phyloP scores from a whole-genome alignment of 139 green algal genomes.

The Mychonastes homosphaera region DNA sequence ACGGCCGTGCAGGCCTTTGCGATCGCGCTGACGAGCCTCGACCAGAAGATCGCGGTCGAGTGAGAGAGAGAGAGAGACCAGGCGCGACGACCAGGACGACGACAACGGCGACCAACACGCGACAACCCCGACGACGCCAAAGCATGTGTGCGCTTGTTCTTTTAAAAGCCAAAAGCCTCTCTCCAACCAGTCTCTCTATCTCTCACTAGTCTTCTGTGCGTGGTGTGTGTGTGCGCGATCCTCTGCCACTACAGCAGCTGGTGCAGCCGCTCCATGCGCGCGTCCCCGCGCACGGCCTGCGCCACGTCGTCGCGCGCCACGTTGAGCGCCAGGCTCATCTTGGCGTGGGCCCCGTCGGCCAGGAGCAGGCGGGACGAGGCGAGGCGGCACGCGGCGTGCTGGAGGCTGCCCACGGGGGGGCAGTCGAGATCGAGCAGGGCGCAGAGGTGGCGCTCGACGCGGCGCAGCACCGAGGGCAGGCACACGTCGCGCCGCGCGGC shows the following conservation, averaged over 20 bases:
- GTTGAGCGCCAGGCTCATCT: constrained; percentile 14
- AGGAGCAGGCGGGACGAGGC: constrained; percentile 15
- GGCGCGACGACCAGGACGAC: too few species aligned
- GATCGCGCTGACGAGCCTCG: constrained; percentile 86
- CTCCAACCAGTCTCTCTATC: too few species aligned
- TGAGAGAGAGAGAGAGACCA: too few species aligned
- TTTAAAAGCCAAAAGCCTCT: too few species aligned
- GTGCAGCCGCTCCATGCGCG: constrained; percentile 21
- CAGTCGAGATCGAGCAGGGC: neutral
- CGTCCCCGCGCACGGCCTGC: constrained; percentile 26
- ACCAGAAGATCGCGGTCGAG: constrained; percentile 82
- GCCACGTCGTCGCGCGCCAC: constrained; percentile 27
- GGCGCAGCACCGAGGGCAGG: constrained; percentile 1
- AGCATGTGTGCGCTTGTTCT: too few species aligned
- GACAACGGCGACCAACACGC: too few species aligned
- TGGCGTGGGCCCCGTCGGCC: constrained; percentile 13
- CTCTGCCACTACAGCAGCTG: constrained; percentile 13
- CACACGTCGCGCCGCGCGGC: constrained; percentile 29
- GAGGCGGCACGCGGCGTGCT: constrained; percentile 13
- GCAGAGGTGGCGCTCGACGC: constrained; percentile 5
- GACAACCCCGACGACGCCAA: too few species aligned
- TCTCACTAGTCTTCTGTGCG: too few species aligned
- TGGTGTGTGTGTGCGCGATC: too few species aligned
- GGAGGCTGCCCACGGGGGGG: constrained; percentile 15
- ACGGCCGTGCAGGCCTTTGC: constrained; percentile 82